phyloP scores from a whole-genome alignment of 805 yeast species.

The Saturnispora serradocipensis region DNA sequence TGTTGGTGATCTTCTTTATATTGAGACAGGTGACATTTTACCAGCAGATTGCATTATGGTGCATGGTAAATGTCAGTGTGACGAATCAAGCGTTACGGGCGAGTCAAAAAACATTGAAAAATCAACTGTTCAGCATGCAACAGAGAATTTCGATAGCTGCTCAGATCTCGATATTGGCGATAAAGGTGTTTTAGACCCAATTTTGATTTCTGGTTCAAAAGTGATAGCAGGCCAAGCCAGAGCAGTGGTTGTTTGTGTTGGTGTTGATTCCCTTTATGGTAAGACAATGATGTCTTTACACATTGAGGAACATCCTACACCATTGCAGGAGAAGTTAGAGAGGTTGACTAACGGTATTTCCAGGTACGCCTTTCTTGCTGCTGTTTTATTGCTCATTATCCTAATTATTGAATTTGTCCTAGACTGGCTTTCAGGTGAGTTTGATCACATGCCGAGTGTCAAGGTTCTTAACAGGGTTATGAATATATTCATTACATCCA shows the following conservation, averaged over 20 bases:
- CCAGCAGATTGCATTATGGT: slow-evolving; percentile 82
- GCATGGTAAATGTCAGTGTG: slow-evolving; percentile 73
- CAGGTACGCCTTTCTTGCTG: slow-evolving; percentile 85
- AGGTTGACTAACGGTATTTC: slow-evolving; percentile 87
- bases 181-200: slow-evolving; percentile 55
- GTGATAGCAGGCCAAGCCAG: slow-evolving; percentile 78
- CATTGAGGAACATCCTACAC: slow-evolving; percentile 77
- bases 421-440: slow-evolving; percentile 12
- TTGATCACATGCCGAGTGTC: slow-evolving; percentile 42
- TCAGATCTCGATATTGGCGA: slow-evolving; percentile 30
- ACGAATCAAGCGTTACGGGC: slow-evolving; percentile 90
- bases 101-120: slow-evolving; percentile 81
- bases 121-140: slow-evolving; percentile 39
- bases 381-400: slow-evolving; percentile 69
- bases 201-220: slow-evolving; percentile 86
- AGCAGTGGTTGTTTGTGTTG: slow-evolving; percentile 85
- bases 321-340: slow-evolving; percentile 75
- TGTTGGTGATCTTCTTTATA: slow-evolving; percentile 75
- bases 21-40: slow-evolving; percentile 91
- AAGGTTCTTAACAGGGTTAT: slow-evolving; percentile 78
- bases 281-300: slow-evolving; percentile 82
- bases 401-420: slow-evolving; percentile 58
- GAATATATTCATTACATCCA: slow-evolving; percentile 81
- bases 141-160: slow-evolving; percentile 21
- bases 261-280: slow-evolving; percentile 83